These are phyloP conservation scores for Trichothecium sympodiale DNA, from an alignment of 2,329 filamentous ascomycete species.

Conservation along the genomic window DNA sequence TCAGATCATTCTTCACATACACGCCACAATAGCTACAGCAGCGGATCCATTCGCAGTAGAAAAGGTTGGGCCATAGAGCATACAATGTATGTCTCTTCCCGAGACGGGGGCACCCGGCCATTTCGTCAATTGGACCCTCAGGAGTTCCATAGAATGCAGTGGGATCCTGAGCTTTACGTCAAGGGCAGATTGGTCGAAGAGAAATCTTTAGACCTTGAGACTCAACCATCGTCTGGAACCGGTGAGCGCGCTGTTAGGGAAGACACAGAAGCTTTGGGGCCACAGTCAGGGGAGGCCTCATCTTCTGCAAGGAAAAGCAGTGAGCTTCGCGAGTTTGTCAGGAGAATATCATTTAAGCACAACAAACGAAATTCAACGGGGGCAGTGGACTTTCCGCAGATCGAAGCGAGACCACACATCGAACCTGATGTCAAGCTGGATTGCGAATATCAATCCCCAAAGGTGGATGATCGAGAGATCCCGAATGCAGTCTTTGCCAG, in stretches of 20 bases:
- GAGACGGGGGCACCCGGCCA: constrained; percentile 23
- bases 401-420: neutral
- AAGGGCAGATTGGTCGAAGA: constrained; percentile 23
- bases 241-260: neutral
- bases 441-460: constrained; percentile 7
- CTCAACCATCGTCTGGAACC: too few relatives aligned
- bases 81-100: constrained; percentile 29
- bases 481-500: constrained; percentile 33
- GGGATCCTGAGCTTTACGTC: constrained; percentile 16
- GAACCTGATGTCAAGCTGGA: constrained; percentile 6
- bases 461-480: constrained; percentile 23
- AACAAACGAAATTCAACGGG: neutral
- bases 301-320: neutral
- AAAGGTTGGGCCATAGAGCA: constrained; percentile 32
- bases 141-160: constrained; percentile 29
- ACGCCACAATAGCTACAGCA: constrained; percentile 13
- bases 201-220: constrained; percentile 10
- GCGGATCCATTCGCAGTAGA: constrained; percentile 23
- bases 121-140: constrained; percentile 24
- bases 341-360: neutral
- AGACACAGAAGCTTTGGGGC: neutral
- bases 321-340: neutral
- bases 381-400: neutral
- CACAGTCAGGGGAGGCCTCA: neutral
- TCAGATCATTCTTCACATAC: constrained; percentile 24